Conservation (phyloP, 2,329 filamentous ascomycete species). For the Sporothrix sp. region DNA sequence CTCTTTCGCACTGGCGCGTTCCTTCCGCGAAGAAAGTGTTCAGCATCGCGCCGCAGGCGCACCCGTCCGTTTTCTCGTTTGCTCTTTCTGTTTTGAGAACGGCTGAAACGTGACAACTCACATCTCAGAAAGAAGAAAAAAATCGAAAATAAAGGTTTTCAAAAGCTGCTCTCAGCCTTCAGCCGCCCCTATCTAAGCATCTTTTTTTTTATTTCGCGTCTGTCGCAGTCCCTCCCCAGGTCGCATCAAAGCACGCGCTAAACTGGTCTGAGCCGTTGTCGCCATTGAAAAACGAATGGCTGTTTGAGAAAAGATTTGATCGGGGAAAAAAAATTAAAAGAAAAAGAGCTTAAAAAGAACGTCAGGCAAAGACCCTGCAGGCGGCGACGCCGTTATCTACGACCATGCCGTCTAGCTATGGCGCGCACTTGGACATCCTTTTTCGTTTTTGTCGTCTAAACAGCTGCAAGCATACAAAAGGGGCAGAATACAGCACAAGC, state of each 20-base stretch:
- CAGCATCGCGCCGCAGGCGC: too few species aligned
- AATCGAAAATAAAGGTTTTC: background rate
- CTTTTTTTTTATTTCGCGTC: background rate
- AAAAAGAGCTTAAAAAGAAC: background rate
- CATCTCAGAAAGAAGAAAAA: background rate
- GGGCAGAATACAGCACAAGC: too few species aligned
- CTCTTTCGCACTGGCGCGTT: background rate
- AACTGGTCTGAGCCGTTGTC: conserved; percentile 1
- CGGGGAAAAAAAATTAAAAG: background rate
- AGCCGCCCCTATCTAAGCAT: background rate
- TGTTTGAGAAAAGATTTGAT: conserved; percentile 4
- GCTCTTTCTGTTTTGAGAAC: conserved; percentile 2
- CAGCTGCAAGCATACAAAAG: too few species aligned
- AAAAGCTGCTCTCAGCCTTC: background rate
- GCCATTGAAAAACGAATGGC: conserved; percentile 1
- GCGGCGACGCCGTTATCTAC: too few species aligned
- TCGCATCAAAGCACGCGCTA: conserved; percentile 6
- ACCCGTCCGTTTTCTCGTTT: background rate
- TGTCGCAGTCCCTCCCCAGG: too few species aligned
- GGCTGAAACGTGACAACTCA: background rate
- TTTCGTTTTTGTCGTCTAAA: too few species aligned
- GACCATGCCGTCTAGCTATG: too few species aligned
- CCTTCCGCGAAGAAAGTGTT: background rate
- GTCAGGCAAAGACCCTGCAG: too few species aligned
- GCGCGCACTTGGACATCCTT: too few species aligned